Conservation (phyloP, 805 yeast species). For the Blastobotrys chiropterorum region DNA sequence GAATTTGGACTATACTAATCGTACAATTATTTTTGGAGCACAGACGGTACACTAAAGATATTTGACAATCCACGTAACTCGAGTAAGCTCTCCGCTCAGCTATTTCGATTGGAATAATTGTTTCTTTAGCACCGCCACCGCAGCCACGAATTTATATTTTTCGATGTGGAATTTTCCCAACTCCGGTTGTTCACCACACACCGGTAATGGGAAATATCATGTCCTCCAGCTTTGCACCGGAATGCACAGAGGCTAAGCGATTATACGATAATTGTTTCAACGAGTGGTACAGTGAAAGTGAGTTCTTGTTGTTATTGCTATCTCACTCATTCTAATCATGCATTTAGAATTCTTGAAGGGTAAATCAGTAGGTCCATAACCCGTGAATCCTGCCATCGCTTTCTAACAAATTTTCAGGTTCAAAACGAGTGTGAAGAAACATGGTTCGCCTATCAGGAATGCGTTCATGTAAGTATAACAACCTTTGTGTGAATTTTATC, state of each 20-base stretch:
- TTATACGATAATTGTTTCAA: slow-evolving; percentile 91
- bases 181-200: neutral
- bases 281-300: slow-evolving; percentile 86
- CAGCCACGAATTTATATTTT: neutral
- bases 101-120: no score
- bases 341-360: slow-evolving; percentile 38
- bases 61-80: no score
- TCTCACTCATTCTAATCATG: neutral
- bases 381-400: neutral
- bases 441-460: slow-evolving; percentile 84
- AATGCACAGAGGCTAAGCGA: slow-evolving; percentile 81
- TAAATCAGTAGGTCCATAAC: slow-evolving; percentile 35
- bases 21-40: no score
- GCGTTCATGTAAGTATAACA: slow-evolving; percentile 53
- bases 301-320: slow-evolving; percentile 19
- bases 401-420: slow-evolving; percentile 30
- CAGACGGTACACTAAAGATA: no score
- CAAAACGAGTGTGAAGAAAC: slow-evolving; percentile 86
- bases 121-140: neutral
- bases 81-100: no score
- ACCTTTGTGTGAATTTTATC: slow-evolving; percentile 7
- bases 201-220: slow-evolving; percentile 57
- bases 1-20: neutral
- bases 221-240: slow-evolving; percentile 94
- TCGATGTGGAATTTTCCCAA: neutral